Conservation (phyloP, 2,329 filamentous ascomycete species). For the Aspergillus tanneri region DNA sequence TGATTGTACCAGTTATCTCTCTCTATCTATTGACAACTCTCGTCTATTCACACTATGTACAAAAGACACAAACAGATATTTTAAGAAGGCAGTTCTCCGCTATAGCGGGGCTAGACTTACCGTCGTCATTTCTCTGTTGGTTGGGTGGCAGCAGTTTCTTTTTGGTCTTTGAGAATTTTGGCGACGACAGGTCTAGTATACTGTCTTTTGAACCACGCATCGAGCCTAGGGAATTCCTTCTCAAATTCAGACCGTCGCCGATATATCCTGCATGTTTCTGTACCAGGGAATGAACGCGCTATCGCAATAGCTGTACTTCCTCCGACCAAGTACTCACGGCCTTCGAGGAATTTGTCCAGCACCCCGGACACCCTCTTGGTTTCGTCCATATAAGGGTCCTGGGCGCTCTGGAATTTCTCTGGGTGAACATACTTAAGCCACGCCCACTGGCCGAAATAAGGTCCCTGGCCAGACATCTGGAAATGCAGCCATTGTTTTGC, state of each 20-base stretch:
- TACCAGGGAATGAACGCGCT: constrained; percentile 44
- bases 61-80: neutral
- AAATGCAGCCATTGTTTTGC: constrained; percentile 49
- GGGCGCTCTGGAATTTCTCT: constrained; percentile 45
- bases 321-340: constrained; percentile 44
- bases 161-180: constrained; percentile 21
- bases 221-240: constrained; percentile 30
- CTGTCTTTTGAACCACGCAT: constrained; percentile 32
- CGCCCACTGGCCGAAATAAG: constrained; percentile 49
- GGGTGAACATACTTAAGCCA: constrained; percentile 47
- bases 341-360: constrained; percentile 41
- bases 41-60: neutral
- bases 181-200: constrained; percentile 28
- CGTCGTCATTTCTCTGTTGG: neutral
- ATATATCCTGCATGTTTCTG: constrained; percentile 7
- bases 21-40: no score
- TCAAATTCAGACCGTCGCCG: constrained; percentile 24
- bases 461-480: constrained; percentile 49
- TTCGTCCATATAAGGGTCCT: constrained; percentile 48
- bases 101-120: neutral
- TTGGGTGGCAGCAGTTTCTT: constrained; percentile 9
- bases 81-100: neutral
- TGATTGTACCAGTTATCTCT: no score
- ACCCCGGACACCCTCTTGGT: constrained; percentile 47
- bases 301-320: constrained; percentile 47